Evolutionary conservation across 1,284 basidiomycete genomes (phyloP).

Genomic region (Boletus semigastroideus): DNA sequence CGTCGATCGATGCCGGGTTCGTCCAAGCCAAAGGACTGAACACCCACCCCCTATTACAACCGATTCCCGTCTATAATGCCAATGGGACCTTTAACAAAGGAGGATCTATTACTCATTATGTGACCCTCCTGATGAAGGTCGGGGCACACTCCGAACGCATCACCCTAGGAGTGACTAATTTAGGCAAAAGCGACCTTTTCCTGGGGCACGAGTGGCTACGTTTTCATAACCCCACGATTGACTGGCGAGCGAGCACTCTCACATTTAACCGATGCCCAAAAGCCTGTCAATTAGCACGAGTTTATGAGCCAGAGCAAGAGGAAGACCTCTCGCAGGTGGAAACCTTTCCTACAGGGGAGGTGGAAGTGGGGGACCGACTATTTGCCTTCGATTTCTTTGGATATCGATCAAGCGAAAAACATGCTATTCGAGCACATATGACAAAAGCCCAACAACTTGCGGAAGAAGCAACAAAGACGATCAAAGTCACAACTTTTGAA

Average conservation of each 20-base stretch:
- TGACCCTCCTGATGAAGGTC: not conserved
- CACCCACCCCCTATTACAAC: slow-evolving; percentile 3
- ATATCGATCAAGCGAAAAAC: no score
- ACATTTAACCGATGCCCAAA: not conserved
- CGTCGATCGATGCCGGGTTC: slow-evolving; percentile 20
- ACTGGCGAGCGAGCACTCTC: slow-evolving; percentile 10
- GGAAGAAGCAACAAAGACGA: not conserved
- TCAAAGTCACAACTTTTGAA: no score
- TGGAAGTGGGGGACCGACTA: not conserved
- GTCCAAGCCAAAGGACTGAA: slow-evolving; percentile 15
- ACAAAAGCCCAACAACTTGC: not conserved
- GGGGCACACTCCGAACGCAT: not conserved
- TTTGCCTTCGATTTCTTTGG: no score
- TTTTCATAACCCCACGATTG: slow-evolving; percentile 23
- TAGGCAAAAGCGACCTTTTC: no score
- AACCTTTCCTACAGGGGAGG: not conserved
- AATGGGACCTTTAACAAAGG: slow-evolving; percentile 18
- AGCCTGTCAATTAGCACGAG: no score
- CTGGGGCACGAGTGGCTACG: slow-evolving; percentile 26
- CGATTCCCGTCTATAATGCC: slow-evolving; percentile 27
- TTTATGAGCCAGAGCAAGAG: no score
- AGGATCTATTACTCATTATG: not conserved
- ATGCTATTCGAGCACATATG: no score
- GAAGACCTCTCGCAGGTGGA: not conserved
- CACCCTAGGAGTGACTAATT: not conserved